phyloP scores from a whole-genome alignment of 495 filamentous ascomycete species.

The Saxispiralis lemnorum region DNA sequence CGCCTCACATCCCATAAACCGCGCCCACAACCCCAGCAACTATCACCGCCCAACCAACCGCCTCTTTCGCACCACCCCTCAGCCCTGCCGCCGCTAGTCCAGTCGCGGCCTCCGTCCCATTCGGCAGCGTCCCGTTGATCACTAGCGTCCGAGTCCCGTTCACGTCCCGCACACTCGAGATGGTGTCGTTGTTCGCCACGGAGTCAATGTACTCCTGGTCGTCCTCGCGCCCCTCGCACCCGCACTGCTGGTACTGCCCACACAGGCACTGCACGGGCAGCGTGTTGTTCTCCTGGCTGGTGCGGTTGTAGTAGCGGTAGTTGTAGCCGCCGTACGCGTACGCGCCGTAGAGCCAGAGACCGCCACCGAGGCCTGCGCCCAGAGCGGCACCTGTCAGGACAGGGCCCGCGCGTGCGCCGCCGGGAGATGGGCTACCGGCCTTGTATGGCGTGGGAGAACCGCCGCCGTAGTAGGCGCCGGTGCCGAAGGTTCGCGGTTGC shows the following conservation, averaged over 20 bases:
- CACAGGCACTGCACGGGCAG: conserved; percentile 62
- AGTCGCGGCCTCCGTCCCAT: conserved; percentile 10
- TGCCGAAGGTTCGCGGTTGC: conserved; percentile 37
- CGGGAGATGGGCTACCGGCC: conserved; percentile 38
- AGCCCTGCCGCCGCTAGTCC: conserved; percentile 1
- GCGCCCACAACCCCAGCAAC: conserved; percentile 1
- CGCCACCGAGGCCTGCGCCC: conserved; percentile 36
- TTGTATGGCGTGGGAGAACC: conserved; percentile 53
- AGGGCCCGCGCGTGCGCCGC: conserved; percentile 36
- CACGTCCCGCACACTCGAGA: conserved; percentile 37
- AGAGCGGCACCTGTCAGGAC: conserved; percentile 36
- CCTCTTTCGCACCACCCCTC: conserved; percentile 4
- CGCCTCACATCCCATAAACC: too few relatives aligned
- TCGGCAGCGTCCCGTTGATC: conserved; percentile 66
- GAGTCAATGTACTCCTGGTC: conserved; percentile 39
- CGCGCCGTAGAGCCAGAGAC: conserved; percentile 42
- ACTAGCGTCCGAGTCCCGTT: conserved; percentile 63
- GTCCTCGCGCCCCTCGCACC: conserved; percentile 57
- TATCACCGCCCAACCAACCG: conserved; percentile 4
- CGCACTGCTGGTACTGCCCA: conserved; percentile 49
- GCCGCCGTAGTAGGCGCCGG: conserved; percentile 60
- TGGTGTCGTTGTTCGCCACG: conserved; percentile 50
- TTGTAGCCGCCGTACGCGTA: conserved; percentile 53
- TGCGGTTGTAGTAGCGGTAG: conserved; percentile 43
- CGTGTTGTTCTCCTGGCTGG: conserved; percentile 39